A percentile compares a stretch with the other conserved stretches of the same genome.
These are phyloP conservation scores for Eutrema yunnanense DNA, from an alignment of 345 rosid genomes.

Conservation along the genomic window DNA sequence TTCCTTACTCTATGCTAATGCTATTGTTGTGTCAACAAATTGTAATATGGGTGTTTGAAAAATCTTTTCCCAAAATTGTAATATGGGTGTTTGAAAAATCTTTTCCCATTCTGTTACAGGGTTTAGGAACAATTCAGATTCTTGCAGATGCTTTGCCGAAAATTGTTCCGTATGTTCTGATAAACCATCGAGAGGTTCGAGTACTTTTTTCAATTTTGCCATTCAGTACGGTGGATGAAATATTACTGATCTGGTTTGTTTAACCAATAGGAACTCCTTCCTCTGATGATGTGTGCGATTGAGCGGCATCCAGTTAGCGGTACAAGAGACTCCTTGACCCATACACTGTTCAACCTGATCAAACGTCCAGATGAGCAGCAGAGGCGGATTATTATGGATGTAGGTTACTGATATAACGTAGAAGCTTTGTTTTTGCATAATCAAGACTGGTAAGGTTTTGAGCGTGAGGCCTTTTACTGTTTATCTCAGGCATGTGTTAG, in stretches of 20 bases:
- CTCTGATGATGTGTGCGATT: constrained; percentile 97
- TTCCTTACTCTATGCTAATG: not conserved
- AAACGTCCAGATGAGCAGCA: constrained; percentile 98
- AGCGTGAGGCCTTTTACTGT: constrained; percentile 21
- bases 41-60: constrained; percentile 9
- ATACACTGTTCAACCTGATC: constrained; percentile 86
- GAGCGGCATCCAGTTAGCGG: constrained; percentile 86
- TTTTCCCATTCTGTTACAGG: constrained; percentile 44
- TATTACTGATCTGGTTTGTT: constrained; percentile 9
- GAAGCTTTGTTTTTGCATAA: constrained; percentile 4
- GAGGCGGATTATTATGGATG: constrained; percentile 93
- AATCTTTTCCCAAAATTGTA: not conserved
- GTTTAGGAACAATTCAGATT: constrained; percentile 83
- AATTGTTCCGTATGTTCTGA: constrained; percentile 95
- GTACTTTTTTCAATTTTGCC: not conserved
- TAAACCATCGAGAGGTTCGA: constrained; percentile 94
- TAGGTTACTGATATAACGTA: constrained; percentile 38
- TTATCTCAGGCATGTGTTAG: constrained; percentile 81
- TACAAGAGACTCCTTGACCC: constrained; percentile 89
- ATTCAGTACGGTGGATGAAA: not conserved
- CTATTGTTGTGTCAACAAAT: not conserved
- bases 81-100: constrained; percentile 8
- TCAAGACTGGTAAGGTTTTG: not conserved
- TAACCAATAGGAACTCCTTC: constrained; percentile 76
- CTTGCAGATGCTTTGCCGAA: constrained; percentile 96